Conservation (phyloP, 257 asterid species). For the Catharanthus roseus region DNA sequence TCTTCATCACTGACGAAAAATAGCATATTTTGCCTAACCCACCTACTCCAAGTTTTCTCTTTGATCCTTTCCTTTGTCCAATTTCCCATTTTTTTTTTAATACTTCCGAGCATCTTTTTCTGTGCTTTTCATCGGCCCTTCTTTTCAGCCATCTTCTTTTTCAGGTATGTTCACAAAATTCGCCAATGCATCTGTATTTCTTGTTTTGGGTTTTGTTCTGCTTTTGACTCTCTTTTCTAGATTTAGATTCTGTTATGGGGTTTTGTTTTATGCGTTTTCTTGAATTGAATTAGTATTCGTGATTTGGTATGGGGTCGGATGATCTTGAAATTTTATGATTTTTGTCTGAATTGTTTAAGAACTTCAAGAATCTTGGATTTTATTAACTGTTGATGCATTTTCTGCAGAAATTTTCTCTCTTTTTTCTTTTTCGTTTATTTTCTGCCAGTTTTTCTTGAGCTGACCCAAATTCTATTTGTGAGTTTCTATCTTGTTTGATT, state of each 20-base stretch:
- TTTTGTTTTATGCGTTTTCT: slow-evolving; percentile 7
- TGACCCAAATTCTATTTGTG: background rate
- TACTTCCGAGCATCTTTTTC: background rate
- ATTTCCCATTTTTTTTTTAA: background rate
- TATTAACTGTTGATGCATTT: background rate
- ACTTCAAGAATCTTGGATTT: background rate
- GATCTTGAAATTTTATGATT: background rate
- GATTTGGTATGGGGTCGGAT: background rate
- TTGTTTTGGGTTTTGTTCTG: background rate
- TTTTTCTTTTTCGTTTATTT: no score
- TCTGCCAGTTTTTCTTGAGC: background rate
- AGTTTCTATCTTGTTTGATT: background rate
- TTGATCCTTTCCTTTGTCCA: slow-evolving; percentile 12
- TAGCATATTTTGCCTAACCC: background rate
- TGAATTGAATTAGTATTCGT: background rate
- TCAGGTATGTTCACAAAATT: slow-evolving; percentile 18
- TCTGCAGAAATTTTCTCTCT: background rate
- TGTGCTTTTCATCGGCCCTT: background rate
- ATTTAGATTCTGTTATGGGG: background rate
- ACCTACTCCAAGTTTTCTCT: slow-evolving; percentile 7
- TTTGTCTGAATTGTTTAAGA: background rate
- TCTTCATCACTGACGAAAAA: background rate
- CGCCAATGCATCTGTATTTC: background rate
- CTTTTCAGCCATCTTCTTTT: background rate
- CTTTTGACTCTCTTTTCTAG: background rate